Percentiles rank a stretch among this genome's conserved stretches.
These are phyloP conservation scores for Dendrobium chrysotoxum DNA, from an alignment of 106 monocot genomes.

Conservation along the genomic window DNA sequence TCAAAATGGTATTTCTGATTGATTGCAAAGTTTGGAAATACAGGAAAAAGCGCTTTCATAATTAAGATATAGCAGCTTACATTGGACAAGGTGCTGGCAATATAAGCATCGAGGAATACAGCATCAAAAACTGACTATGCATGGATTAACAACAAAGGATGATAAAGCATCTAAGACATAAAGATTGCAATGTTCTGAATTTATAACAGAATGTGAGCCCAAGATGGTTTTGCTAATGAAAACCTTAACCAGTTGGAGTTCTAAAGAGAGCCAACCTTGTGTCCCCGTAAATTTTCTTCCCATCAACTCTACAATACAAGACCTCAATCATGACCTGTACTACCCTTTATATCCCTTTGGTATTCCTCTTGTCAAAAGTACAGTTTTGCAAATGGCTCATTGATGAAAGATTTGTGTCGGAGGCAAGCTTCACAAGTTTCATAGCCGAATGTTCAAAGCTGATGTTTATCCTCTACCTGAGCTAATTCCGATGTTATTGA, in stretches of 20 bases:
- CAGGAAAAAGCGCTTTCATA: background rate
- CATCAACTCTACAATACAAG: background rate
- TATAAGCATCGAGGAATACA: background rate
- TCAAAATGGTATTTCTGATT: background rate
- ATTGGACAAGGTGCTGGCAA: background rate
- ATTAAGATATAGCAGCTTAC: background rate
- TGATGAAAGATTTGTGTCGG: background rate
- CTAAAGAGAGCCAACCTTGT: background rate
- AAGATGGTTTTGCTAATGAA: background rate
- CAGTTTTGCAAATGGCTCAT: background rate
- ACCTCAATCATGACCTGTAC: background rate
- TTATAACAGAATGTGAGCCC: background rate
- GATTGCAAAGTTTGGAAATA: background rate
- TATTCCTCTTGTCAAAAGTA: background rate
- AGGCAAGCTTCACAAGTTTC: background rate
- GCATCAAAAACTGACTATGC: background rate
- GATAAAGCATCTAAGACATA: background rate
- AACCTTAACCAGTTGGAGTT: background rate
- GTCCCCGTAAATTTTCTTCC: background rate
- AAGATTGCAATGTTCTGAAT: no score
- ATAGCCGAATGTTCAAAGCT: background rate
- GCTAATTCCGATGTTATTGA: background rate
- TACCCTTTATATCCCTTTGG: background rate
- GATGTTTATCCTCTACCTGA: background rate
- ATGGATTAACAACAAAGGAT: background rate